Evolutionary conservation across 2,329 filamentous ascomycete genomes (phyloP).

Genomic region (Ceratocystis variospora): DNA sequence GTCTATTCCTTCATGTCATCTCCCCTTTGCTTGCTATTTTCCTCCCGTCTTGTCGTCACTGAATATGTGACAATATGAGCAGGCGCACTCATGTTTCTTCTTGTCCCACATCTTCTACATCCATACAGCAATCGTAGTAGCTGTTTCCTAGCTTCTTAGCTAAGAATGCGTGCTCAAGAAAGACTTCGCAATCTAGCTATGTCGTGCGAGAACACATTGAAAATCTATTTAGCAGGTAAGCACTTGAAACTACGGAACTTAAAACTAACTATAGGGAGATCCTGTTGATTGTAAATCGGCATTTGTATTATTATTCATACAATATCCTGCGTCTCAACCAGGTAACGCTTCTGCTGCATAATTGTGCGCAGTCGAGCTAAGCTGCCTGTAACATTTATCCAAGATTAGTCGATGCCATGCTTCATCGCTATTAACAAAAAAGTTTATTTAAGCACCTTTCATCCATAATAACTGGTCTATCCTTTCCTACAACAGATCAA

Average conservation of each 20-base stretch:
- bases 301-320: background rate
- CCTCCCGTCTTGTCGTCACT: background rate
- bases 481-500: background rate
- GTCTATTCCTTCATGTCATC: background rate
- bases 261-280: background rate
- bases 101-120: background rate
- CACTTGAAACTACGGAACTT: background rate
- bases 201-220: background rate
- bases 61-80: background rate
- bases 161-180: background rate
- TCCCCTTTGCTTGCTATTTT: slow-evolving; percentile 1
- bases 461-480: no score
- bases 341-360: background rate
- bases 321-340: background rate
- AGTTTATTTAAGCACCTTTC: background rate
- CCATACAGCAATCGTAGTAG: background rate
- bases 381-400: background rate
- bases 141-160: background rate
- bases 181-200: background rate
- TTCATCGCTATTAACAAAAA: background rate
- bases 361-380: background rate
- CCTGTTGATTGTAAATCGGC: background rate
- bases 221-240: background rate
- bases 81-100: background rate
- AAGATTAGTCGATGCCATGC: background rate